Base-by-base conservation (phyloP, 2,329 filamentous ascomycete genomes). In the Aspergillus sp. region DNA sequence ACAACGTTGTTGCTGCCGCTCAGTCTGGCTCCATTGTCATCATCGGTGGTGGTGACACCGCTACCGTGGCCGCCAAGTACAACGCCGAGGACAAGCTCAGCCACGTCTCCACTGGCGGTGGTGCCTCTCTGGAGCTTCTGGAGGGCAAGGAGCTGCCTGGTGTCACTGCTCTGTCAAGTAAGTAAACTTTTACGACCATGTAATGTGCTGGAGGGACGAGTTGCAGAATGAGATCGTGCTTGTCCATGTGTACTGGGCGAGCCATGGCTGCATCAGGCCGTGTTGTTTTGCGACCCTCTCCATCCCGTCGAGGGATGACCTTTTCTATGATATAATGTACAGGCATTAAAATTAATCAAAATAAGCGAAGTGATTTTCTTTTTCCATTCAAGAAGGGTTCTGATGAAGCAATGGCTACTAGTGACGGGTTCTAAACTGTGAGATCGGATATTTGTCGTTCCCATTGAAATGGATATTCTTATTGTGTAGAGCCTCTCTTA, bases 71-170 rank as follows among this genome's bases (percentile, higher is more conserved):
- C 50, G 93, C 92, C 74, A 96, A 99, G 82, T 99, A 96, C 75
- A 87, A 87, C 50, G 93, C 90, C 58, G 94, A 99, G 82, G 86
- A 90, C 76, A 95, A 97, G 85, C 83, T 97, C 70, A 96, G 91
- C 80, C 94, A 99, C 79, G 94, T 99, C 59, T 96, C 91, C 47
- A 99, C 94, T 30, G 94, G 94, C 64, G 94, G 94, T 69, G 94
- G 94, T 78, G 94, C 94, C 62, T 93, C 88, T 65, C 81, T 99
- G 69, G 94, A 99, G 82, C 81, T 99, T 67, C 85, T 99, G 58
- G 94, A 99, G 84, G 94, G 94, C 76, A 99, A 99, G 84, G 93
- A 90, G 60, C 82, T 99, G 69, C 94, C 94, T 52, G 94, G 94
- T 81, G 92, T 99, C 59, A 81, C 83, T 68, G 93, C 93, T 65